Conservation (phyloP, 148 eudicot species). For the Nepenthes gracilis region DNA sequence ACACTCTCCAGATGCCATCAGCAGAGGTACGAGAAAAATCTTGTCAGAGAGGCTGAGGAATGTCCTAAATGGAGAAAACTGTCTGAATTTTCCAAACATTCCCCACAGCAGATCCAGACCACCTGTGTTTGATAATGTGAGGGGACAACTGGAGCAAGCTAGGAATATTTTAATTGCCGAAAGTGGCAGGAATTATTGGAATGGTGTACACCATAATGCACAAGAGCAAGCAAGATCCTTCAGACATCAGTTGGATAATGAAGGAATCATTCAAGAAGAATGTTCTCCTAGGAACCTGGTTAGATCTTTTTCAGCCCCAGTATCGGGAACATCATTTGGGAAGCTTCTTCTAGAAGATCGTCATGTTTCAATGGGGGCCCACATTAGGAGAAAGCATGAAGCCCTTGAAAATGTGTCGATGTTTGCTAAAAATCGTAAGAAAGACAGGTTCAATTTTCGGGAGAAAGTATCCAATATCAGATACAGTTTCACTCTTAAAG, state of each 20-base stretch:
- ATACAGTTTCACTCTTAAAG: conserved; percentile 52
- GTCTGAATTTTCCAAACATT: conserved; percentile 14
- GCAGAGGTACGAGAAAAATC: conserved; percentile 39
- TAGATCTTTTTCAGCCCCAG: conserved; percentile 91
- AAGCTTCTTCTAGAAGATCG: conserved; percentile 94
- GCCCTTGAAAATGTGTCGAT: conserved; percentile 24
- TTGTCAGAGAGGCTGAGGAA: conserved; percentile 58
- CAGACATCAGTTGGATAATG: conserved; percentile 26
- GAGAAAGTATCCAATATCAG: conserved; percentile 65
- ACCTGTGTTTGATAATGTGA: conserved; percentile 23
- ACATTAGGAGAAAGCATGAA: conserved; percentile 85
- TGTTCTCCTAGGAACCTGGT: conserved; percentile 60
- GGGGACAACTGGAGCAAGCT: conserved; percentile 27
- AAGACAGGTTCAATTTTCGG: conserved; percentile 55
- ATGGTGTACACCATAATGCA: conserved; percentile 24
- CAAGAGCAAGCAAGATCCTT: conserved; percentile 44
- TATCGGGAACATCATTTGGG: conserved; percentile 79
- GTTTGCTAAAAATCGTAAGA: conserved; percentile 42
- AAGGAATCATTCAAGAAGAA: conserved; percentile 25
- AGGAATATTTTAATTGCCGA: conserved; percentile 28
- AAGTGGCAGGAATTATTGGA: conserved; percentile 22
- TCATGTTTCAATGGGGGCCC: conserved; percentile 61
- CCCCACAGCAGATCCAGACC: conserved; percentile 20
- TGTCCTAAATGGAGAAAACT: conserved; percentile 42
- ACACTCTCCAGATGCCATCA: conserved; percentile 52